Evolutionary conservation across 2,329 filamentous ascomycete genomes (phyloP).

Genomic region (Botrytis hyacinthi): DNA sequence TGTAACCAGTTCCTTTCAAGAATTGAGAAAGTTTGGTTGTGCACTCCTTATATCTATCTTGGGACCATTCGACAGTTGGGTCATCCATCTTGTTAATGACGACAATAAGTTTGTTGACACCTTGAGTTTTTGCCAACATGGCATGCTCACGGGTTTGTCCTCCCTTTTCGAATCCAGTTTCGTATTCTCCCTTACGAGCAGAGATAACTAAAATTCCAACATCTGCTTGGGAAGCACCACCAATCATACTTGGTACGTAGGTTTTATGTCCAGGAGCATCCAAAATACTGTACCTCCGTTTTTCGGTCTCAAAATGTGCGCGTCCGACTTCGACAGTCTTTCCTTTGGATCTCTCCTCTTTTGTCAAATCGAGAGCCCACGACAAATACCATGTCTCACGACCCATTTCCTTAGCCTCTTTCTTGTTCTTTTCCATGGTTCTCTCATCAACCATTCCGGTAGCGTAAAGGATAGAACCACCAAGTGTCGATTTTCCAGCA

Average conservation of each 20-base stretch:
- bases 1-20: conserved; percentile 90
- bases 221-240: conserved; percentile 88
- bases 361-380: conserved; percentile 96
- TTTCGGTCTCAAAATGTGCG: conserved; percentile 95
- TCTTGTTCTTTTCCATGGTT: conserved; percentile 97
- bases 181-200: conserved; percentile 96
- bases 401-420: conserved; percentile 91
- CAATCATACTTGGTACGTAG: conserved; percentile 98
- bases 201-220: conserved; percentile 95
- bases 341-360: conserved; percentile 92
- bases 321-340: conserved; percentile 98
- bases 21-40: conserved; percentile 83
- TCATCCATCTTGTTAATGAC: conserved; percentile 99
- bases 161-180: conserved; percentile 95
- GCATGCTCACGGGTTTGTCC: conserved; percentile 97
- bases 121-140: conserved; percentile 95
- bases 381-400: conserved; percentile 99
- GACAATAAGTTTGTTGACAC: conserved; percentile 93
- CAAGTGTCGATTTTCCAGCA: conserved; percentile 94
- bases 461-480: conserved; percentile 86
- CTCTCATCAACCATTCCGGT: conserved; percentile 99
- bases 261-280: conserved; percentile 98
- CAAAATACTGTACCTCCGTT: conserved; percentile 91
- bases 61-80: conserved; percentile 90
- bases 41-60: conserved; percentile 91